Evolutionary conservation across 1,284 basidiomycete species (phyloP).

Genomic region (Golubevia pallescens): DNA sequence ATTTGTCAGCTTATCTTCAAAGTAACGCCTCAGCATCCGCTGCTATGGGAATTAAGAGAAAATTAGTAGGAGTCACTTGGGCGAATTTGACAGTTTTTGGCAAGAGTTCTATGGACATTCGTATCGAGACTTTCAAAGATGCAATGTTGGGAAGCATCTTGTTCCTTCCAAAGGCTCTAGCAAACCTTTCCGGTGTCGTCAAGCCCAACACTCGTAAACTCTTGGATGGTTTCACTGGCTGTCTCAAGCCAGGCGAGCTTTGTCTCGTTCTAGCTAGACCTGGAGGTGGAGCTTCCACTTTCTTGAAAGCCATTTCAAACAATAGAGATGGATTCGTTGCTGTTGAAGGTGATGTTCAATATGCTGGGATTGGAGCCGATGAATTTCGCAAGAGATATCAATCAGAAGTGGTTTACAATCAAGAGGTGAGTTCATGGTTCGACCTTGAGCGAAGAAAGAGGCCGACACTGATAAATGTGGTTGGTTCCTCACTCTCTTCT

Average conservation of each 20-base stretch:
- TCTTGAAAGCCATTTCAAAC: slow-evolving; percentile 55
- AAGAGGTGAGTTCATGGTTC: slow-evolving; percentile 16
- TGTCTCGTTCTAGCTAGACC: slow-evolving; percentile 50
- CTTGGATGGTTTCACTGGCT: slow-evolving; percentile 22
- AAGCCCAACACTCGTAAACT: not conserved
- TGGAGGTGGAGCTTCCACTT: slow-evolving; percentile 44
- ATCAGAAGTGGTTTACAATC: slow-evolving; percentile 50
- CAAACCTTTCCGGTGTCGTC: not conserved
- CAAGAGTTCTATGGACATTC: slow-evolving; percentile 23
- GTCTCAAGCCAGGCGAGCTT: slow-evolving; percentile 48
- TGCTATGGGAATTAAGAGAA: slow-evolving; percentile 23
- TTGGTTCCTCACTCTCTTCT: slow-evolving; percentile 15
- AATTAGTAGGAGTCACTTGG: slow-evolving; percentile 41
- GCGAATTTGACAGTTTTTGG: slow-evolving; percentile 27
- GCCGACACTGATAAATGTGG: no score
- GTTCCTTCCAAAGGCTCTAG: not conserved
- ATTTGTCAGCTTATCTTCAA: slow-evolving; percentile 1
- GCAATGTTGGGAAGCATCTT: not conserved
- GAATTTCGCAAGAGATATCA: slow-evolving; percentile 40
- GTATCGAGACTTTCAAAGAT: slow-evolving; percentile 31
- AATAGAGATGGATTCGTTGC: slow-evolving; percentile 42
- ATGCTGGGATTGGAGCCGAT: slow-evolving; percentile 37
- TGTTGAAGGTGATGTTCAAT: slow-evolving; percentile 31
- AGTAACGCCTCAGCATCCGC: not conserved
- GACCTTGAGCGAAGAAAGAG: no score